These are phyloP conservation scores for Globisporangium polare DNA, from an alignment of 352 stramenopile species.

Conservation along the genomic window DNA sequence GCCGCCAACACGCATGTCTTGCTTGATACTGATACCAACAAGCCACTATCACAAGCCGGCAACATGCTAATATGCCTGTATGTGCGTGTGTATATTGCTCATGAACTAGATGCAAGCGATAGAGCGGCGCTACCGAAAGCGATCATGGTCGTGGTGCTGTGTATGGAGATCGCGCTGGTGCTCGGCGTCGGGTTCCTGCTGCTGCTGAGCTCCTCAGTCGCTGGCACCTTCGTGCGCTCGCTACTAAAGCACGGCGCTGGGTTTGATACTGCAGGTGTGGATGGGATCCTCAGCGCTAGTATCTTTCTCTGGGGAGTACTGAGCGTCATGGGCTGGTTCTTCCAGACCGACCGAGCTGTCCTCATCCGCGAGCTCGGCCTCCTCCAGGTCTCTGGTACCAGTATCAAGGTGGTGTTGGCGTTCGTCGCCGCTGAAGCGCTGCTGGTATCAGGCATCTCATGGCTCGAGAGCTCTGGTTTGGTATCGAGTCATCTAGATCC, in stretches of 20 bases:
- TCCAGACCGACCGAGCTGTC: constrained; percentile 8
- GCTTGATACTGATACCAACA: background rate
- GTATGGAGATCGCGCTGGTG: constrained; percentile 36
- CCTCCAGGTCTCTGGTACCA: background rate
- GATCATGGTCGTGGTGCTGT: constrained; percentile 29
- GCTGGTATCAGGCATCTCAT: background rate
- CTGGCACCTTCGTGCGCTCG: constrained; percentile 14
- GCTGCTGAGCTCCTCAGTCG: constrained; percentile 21
- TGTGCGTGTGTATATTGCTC: background rate
- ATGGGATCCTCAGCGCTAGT: constrained; percentile 12
- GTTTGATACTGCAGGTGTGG: background rate
- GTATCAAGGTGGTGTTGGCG: background rate
- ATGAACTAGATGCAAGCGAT: background rate
- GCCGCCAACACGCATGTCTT: background rate
- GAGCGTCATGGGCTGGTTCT: constrained; percentile 32
- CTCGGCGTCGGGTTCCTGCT: constrained; percentile 31
- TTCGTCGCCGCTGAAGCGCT: background rate
- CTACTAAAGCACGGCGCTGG: constrained; percentile 14
- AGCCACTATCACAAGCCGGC: too few species aligned
- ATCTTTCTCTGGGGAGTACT: constrained; percentile 28
- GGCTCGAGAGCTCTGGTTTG: constrained; percentile 1
- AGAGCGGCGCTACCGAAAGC: constrained; percentile 7
- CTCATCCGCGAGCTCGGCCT: constrained; percentile 1
- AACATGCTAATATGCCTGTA: too few species aligned
- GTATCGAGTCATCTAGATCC: background rate